Evolutionary conservation across 345 rosid species (phyloP).

Genomic region (Camelina hispida): DNA sequence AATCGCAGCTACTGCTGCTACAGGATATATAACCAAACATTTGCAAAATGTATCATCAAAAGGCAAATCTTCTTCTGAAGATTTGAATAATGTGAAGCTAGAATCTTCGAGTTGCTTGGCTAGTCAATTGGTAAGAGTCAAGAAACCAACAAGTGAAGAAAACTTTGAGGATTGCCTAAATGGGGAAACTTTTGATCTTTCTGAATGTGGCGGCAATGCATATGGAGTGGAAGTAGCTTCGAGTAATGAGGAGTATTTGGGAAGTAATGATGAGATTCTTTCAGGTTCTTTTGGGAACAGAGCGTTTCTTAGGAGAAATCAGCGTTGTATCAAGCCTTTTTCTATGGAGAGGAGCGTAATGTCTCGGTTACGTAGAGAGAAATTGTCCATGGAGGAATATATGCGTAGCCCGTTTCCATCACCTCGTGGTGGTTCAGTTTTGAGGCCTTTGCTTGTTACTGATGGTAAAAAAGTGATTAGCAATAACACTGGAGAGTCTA

Average conservation of each 20-base stretch:
- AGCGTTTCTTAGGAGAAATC: constrained; percentile 53
- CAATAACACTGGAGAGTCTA: constrained; percentile 47
- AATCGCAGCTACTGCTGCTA: constrained; percentile 75
- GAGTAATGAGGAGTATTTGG: constrained; percentile 29
- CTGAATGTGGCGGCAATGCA: constrained; percentile 31
- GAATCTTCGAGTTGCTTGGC: constrained; percentile 40
- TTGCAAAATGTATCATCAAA: constrained; percentile 53
- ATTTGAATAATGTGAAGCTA: constrained; percentile 43
- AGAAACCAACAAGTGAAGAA: constrained; percentile 46
- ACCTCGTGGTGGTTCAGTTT: constrained; percentile 42
- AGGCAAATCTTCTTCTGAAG: constrained; percentile 43
- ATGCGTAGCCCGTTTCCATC: constrained; percentile 53
- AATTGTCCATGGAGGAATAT: constrained; percentile 54
- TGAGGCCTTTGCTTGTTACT: constrained; percentile 66
- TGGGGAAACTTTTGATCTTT: constrained; percentile 38
- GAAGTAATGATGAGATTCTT: not conserved
- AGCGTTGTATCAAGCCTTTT: constrained; percentile 52
- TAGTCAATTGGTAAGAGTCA: constrained; percentile 36
- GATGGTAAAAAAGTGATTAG: constrained; percentile 61
- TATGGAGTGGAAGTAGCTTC: constrained; percentile 50
- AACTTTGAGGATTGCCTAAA: constrained; percentile 35
- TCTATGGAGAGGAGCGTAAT: constrained; percentile 66
- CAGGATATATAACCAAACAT: constrained; percentile 66
- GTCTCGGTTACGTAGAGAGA: constrained; percentile 66
- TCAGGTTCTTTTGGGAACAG: constrained; percentile 47